phyloP scores from a whole-genome alignment of 2,329 filamentous ascomycete genomes.

The Cylindrodendrum hubeiense region DNA sequence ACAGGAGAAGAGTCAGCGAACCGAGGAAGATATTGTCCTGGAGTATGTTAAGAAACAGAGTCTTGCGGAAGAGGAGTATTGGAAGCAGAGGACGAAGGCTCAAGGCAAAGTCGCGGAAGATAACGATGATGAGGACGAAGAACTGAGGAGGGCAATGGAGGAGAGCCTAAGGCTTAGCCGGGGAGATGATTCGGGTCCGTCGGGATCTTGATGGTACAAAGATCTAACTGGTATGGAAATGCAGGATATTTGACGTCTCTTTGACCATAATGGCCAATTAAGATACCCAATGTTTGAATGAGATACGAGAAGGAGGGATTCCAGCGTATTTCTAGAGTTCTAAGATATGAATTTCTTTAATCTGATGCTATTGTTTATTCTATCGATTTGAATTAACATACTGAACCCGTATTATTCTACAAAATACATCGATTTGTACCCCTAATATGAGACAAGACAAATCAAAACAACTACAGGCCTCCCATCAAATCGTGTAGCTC shows the following conservation, averaged over 20 bases:
- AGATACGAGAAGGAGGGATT: not conserved
- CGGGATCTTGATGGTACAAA: conserved; percentile 28
- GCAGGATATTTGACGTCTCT: not conserved
- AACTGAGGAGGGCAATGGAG: conserved; percentile 66
- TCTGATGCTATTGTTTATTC: not conserved
- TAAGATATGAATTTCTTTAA: not conserved
- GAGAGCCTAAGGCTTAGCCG: conserved; percentile 63
- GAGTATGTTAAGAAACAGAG: conserved; percentile 84
- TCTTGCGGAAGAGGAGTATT: conserved; percentile 73
- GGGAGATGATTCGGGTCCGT: conserved; percentile 43
- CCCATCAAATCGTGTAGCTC: conserved; percentile 33
- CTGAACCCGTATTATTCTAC: no score
- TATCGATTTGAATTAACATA: not conserved
- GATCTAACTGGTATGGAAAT: not conserved
- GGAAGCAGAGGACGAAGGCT: conserved; percentile 49
- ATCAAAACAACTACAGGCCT: not conserved
- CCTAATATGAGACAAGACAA: no score
- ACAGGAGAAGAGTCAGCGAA: conserved; percentile 57
- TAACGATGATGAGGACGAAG: conserved; percentile 63
- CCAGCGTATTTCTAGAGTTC: not conserved
- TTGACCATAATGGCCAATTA: not conserved
- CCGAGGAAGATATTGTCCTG: conserved; percentile 78
- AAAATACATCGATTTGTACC: no score
- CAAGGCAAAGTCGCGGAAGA: conserved; percentile 48
- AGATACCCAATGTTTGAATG: conserved; percentile 21